Base-by-base conservation (phyloP, 179 eudicot species). In the Sideroxylon spinosum region DNA sequence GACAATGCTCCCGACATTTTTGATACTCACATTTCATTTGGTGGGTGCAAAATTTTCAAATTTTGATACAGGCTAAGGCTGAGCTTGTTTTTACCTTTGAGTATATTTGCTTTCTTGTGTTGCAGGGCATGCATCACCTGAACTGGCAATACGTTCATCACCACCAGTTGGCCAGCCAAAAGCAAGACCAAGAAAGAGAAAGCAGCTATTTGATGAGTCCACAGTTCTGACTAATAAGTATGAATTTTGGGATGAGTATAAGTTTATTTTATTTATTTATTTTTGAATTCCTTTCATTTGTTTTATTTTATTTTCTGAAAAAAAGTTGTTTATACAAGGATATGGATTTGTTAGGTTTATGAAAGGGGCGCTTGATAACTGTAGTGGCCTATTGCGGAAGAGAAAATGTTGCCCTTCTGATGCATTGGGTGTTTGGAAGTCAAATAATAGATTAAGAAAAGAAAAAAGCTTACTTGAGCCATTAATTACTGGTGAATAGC, bases 211-310 rank as follows among this genome's bases (percentile, higher is more conserved):
- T 55, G 94, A 91, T 68, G 68, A 83, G 81, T 10, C 80, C 2
- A 69, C 85, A 26, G 91, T 87, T 16, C 81, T 92, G 80, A 80
- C 81, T n/a, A 90, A 91, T 68, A 65, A 61, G 97, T 91, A 90
- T 64, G 92, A 19, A 20, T 37, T 23, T 53, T 68, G 22, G 23
- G 26, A 56, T 56, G 9, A 20, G 9, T 25, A 49, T 56, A n/a
- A 32, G 19, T 56, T 66, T 22, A 28, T 73, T 68, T 25, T 28
- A 37, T 50, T 57, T 22, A 28, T 73, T 68, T 29, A 46, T 61
- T 57, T 57, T 60, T 8, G 25, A 52, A 11, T 73, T 62, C 20
- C 67, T 75, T 49, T 65, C 71, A 37, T 79, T 59, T 0, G 7
- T 59, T 14, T 59, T 52, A 7, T 52, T 0, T 14, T 59, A 10